Conservation (phyloP, 768 basidiomycete species). For the Serpula lacrymans region DNA sequence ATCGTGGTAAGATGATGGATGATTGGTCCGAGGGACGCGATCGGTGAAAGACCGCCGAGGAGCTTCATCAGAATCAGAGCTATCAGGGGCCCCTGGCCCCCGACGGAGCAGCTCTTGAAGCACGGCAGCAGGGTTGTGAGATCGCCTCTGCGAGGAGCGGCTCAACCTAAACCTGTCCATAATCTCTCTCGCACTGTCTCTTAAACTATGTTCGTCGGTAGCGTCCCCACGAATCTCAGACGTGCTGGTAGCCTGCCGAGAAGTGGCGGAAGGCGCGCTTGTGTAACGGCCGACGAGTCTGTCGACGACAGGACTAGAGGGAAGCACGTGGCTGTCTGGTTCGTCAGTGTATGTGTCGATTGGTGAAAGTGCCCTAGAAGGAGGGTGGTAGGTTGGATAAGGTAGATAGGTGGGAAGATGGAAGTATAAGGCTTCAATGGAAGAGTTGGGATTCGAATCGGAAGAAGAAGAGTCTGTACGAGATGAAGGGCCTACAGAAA, state of each 20-base stretch:
- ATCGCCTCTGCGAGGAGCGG: too few species aligned
- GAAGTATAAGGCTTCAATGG: conserved; percentile 6
- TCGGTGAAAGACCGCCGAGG: too few species aligned
- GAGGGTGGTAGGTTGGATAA: conserved; percentile 21
- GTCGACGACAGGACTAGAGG: not conserved
- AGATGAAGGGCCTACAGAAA: too few species aligned
- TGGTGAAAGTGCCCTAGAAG: not conserved
- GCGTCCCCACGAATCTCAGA: conserved; percentile 12
- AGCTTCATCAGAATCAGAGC: too few species aligned
- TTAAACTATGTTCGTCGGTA: too few species aligned
- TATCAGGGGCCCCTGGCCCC: too few species aligned
- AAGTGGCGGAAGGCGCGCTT: not conserved
- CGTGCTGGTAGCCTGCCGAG: not conserved
- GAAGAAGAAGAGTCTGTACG: conserved; percentile 22
- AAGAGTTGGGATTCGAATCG: conserved; percentile 3
- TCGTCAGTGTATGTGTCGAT: not conserved
- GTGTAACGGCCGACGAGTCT: not conserved
- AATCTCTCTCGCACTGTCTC: too few species aligned
- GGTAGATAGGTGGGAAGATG: conserved; percentile 15
- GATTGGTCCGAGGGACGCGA: too few species aligned
- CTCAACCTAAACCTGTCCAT: too few species aligned
- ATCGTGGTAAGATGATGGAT: too few species aligned
- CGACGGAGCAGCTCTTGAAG: too few species aligned
- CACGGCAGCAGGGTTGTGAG: too few species aligned
- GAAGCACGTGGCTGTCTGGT: not conserved